A percentile compares a stretch with the other conserved stretches of the same genome.
phyloP scores from a whole-genome alignment of 2,329 filamentous ascomycete species.

The Aspergillus neotritici region DNA sequence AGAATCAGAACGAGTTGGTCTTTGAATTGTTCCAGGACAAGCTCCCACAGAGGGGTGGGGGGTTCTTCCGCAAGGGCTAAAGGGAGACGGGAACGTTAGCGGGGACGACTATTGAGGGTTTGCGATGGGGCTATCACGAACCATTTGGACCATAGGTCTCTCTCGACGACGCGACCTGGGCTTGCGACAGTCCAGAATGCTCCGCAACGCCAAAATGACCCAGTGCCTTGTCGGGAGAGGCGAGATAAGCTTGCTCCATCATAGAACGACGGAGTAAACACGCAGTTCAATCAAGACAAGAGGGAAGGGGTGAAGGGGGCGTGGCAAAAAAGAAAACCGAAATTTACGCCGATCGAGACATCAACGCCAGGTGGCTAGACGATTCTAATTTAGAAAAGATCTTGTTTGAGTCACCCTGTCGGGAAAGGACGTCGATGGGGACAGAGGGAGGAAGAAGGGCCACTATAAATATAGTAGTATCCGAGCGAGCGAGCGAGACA shows the following conservation, averaged over 20 bases:
- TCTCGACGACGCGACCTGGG: constrained; percentile 43
- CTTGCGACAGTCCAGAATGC: constrained; percentile 45
- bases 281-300: constrained; percentile 8
- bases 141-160: constrained; percentile 52
- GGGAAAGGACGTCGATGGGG: constrained; percentile 20
- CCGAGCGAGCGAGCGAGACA: constrained; percentile 1
- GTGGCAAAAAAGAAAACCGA: constrained; percentile 8
- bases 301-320: constrained; percentile 11
- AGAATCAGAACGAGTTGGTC: constrained; percentile 96
- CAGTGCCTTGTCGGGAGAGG: constrained; percentile 47
- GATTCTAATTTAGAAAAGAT: constrained; percentile 6
- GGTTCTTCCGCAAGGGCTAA: constrained; percentile 78
- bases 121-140: constrained; percentile 26
- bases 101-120: too few species aligned
- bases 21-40: constrained; percentile 98
- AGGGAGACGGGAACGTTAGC: too few species aligned
- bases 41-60: constrained; percentile 90
- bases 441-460: constrained; percentile 6
- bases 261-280: constrained; percentile 11
- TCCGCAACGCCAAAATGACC: constrained; percentile 49
- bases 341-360: constrained; percentile 15
- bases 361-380: constrained; percentile 24
- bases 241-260: constrained; percentile 53
- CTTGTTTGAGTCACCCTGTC: constrained; percentile 6
- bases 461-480: constrained; percentile 6